Evolutionary conservation across 1,284 basidiomycete genomes (phyloP), one percentile per base, ranked within the genome.

Genomic region (Cryptococcus amylolentus): DNA sequence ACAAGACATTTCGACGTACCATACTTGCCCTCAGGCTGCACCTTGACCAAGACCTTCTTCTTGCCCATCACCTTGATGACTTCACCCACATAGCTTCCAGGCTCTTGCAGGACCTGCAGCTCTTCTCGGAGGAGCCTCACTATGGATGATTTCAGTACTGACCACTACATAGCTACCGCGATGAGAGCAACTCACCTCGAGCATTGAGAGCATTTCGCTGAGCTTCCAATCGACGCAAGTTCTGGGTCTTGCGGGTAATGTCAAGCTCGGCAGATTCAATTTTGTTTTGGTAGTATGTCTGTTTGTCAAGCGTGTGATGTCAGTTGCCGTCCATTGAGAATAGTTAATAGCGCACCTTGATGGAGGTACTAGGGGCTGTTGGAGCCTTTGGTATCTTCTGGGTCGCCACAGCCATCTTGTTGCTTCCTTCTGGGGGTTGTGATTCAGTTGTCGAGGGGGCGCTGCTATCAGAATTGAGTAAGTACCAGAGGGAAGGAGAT

Each of bases 41-140:
- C 92, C 78, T 98, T 98, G 67, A 98, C 95, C 44, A 98, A 81
- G 5, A 98, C 93, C 79, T 97, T 97, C 77, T 88, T 98, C 88
- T 98, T 98, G 58, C 94, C 91, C 95, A 98, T 98, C 18, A 97
- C 89, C 78, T 97, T 98, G 68, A 98, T 88, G 3, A 98, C 88
- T 79, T 98, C 96, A 26, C 95, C 95, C 28, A 98, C 95, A 79
- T 98, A 98, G 69, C 89, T 92, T 38, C 93, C 95, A 0, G 96
- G 94, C 73, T 98, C 95, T 67, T 97, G 93, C 1, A 98, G 80
- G 9, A 98, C 81, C 71, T 98, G 93, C 3, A 98, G 81, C 78
- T 98, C 95, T 75, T 98, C 96, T 42, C 93, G 79, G 40, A 98
- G 81, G 8, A 96, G 76, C 49, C 93, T 82, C 35, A 96, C 93